phyloP scores from a whole-genome alignment of 148 eudicot genomes.

The Vaccinium macrocarpon region DNA sequence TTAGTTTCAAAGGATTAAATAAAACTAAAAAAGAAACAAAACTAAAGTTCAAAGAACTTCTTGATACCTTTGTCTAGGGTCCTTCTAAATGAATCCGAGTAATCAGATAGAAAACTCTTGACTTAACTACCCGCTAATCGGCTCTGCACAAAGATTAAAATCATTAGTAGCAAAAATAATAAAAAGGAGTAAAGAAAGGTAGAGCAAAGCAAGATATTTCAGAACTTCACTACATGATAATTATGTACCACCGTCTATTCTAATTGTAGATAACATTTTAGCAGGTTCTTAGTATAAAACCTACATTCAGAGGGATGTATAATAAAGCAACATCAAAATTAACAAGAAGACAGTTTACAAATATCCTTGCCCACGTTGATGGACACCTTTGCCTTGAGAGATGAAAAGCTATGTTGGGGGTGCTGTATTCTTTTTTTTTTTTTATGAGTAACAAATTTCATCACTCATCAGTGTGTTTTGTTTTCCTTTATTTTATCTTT shows the following conservation, averaged over 20 bases:
- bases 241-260: not conserved
- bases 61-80: constrained; percentile 42
- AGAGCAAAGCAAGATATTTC: not conserved
- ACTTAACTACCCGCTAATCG: constrained; percentile 33
- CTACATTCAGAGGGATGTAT: not conserved
- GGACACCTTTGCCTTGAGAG: not conserved
- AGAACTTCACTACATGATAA: not conserved
- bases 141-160: constrained; percentile 24
- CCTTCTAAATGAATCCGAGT: constrained; percentile 41
- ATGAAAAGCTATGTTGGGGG: not conserved
- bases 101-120: constrained; percentile 26
- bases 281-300: not conserved
- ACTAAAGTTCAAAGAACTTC: not conserved
- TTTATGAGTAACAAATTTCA: not conserved
- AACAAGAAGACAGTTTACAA: not conserved
- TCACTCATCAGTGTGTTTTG: not conserved
- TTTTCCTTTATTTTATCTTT: not conserved
- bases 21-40: not conserved
- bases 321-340: not conserved
- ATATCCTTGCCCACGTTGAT: not conserved
- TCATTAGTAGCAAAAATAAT: not conserved
- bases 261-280: not conserved
- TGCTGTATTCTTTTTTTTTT: not conserved
- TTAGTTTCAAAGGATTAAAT: not conserved
- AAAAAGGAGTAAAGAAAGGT: not conserved